Evolutionary conservation across 2,329 filamentous ascomycete species (phyloP), one percentile per base, ranked within the genome.

Genomic region (Orbilia blumenaviensis): DNA sequence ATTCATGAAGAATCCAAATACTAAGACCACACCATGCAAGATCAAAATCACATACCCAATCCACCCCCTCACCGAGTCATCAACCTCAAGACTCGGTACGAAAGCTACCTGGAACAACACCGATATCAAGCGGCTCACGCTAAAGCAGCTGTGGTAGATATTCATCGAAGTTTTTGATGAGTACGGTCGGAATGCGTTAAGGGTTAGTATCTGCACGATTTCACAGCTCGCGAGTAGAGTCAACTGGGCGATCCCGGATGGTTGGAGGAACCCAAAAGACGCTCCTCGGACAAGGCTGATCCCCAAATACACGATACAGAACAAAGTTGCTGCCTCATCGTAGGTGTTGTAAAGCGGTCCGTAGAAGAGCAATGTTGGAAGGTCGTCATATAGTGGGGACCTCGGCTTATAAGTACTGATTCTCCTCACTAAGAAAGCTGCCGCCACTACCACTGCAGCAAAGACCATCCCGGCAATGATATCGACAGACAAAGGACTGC

Each of bases 321-420:
- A 99, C 0, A 92, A 90, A 6, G 94, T 92, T 0, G 93, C 93
- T 82, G 94, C 92, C 82, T 99, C 95, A 23, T 92, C 95, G 82
- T 96, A 98, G 0, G 95, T 99, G 83, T 99, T 99, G 83, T 99
- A 99, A 6, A 99, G 85, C 3, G 95, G 93, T 0, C 95, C 95
- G 80, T 97, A 98, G 0, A 93, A 87, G 1, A 99, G 86, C 7
- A 98, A 89, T 0, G 93, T 97, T 5, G 93, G 89, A 56, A 99
- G 86, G 81, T 98, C 93, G 83, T 99, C 95, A 82, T 97, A 99
- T 8, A 99, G 86, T 3, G 78, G 77, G 34, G 78, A 73, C 23
- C 78, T 75, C 2, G 79, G 79, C 21, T 78, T 72, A 46, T 80
- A 78, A 27, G 52, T 79, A 61, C 75, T 78, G 80, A 98, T 94